Evolutionary conservation across 2,329 filamentous ascomycete genomes (phyloP).

Genomic region (Myotisia sp.): DNA sequence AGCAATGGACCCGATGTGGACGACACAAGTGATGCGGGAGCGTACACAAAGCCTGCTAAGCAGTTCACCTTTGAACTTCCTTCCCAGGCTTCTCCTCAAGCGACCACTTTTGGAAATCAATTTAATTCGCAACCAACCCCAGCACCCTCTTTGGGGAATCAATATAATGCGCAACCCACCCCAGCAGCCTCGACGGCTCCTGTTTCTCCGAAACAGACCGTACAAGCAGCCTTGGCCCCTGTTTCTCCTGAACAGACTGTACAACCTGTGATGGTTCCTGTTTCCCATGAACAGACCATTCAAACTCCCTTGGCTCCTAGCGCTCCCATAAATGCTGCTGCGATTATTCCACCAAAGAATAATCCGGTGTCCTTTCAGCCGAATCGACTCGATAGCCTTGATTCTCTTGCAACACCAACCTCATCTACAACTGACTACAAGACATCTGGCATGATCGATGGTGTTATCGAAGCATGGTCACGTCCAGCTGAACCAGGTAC

Average conservation of each 20-base stretch:
- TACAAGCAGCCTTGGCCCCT: not conserved
- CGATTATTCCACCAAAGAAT: too few species aligned
- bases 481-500: constrained; percentile 19
- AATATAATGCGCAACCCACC: not conserved
- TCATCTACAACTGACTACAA: too few species aligned
- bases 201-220: constrained; percentile 2
- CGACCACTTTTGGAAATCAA: not conserved
- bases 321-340: too few species aligned
- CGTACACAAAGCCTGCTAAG: not conserved
- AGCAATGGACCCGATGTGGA: constrained; percentile 25
- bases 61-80: constrained; percentile 1
- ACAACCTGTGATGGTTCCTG: too few species aligned
- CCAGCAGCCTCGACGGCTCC: not conserved
- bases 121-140: not conserved
- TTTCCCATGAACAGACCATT: too few species aligned
- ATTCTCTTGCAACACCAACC: constrained; percentile 18
- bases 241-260: too few species aligned
- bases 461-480: constrained; percentile 32
- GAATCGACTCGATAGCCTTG: constrained; percentile 19
- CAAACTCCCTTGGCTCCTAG: too few species aligned
- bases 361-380: constrained; percentile 12
- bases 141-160: not conserved
- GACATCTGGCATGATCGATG: constrained; percentile 27
- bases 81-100: not conserved
- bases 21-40: constrained; percentile 15